phyloP scores from a whole-genome alignment of 257 asterid genomes.

The Leptodermis oblonga region DNA sequence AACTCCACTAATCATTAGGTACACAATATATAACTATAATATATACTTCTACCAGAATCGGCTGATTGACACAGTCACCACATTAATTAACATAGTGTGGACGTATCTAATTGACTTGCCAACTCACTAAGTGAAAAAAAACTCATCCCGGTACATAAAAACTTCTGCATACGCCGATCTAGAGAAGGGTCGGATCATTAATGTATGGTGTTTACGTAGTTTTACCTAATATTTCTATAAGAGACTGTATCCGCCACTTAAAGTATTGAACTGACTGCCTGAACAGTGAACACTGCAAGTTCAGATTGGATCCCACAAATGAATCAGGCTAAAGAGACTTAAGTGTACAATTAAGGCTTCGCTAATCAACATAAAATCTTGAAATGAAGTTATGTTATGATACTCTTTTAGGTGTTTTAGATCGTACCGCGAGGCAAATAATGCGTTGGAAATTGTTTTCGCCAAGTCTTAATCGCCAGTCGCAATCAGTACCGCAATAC shows the following conservation, averaged over 20 bases:
- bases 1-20: slow-evolving; percentile 13
- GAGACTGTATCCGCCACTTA: too few species aligned
- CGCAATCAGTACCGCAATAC: too few species aligned
- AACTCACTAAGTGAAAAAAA: too few species aligned
- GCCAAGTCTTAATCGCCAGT: too few species aligned
- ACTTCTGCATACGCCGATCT: too few species aligned
- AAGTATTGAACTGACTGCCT: background rate
- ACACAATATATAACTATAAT: background rate
- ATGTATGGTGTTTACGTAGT: too few species aligned
- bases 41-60: background rate
- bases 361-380: background rate
- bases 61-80: background rate
- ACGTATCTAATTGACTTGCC: background rate
- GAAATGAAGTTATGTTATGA: background rate
- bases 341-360: background rate
- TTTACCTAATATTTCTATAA: too few species aligned
- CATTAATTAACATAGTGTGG: background rate
- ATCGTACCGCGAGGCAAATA: too few species aligned
- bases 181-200: too few species aligned
- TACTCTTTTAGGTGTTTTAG: too few species aligned
- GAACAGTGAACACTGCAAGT: background rate
- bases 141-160: too few species aligned
- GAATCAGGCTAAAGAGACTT: background rate
- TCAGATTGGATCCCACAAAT: background rate
- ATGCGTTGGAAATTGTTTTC: too few species aligned